These are phyloP conservation scores for Phytophthora aleatoria DNA, from an alignment of 352 stramenopile genomes.

Conservation along the genomic window DNA sequence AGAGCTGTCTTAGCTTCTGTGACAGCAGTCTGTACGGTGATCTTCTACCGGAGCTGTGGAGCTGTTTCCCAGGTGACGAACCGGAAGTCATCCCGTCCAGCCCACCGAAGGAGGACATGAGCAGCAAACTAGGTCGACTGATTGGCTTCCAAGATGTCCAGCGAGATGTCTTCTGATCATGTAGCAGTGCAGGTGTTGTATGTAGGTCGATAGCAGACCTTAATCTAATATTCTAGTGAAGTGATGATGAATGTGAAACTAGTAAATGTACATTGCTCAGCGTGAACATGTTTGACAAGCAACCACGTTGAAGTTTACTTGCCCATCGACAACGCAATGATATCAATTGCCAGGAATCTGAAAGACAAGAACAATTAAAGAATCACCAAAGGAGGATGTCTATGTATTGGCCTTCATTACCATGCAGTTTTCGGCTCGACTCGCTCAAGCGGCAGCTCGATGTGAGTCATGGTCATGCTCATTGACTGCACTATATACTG, in stretches of 20 bases:
- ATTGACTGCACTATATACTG: slow-evolving; percentile 51
- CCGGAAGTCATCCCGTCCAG: slow-evolving; percentile 17
- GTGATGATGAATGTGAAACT: background rate
- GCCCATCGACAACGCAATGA: too few species aligned
- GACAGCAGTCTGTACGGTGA: slow-evolving; percentile 50
- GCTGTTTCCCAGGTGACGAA: slow-evolving; percentile 51
- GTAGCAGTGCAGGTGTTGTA: background rate
- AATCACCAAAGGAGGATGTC: slow-evolving; percentile 20
- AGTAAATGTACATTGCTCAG: background rate
- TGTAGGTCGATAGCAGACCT: background rate
- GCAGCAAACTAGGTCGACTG: slow-evolving; percentile 68
- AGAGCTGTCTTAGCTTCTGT: slow-evolving; percentile 50
- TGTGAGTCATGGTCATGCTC: slow-evolving; percentile 36
- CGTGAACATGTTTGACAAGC: background rate
- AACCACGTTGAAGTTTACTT: too few species aligned
- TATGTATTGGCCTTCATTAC: slow-evolving; percentile 45
- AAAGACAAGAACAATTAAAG: too few species aligned
- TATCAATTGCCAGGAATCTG: too few species aligned
- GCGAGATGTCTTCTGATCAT: slow-evolving; percentile 65
- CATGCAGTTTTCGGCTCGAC: slow-evolving; percentile 46
- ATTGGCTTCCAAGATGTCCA: slow-evolving; percentile 60
- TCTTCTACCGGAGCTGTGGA: slow-evolving; percentile 66
- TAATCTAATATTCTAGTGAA: background rate
- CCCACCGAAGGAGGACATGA: slow-evolving; percentile 37
- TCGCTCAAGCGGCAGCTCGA: slow-evolving; percentile 20